Base-by-base conservation (phyloP, 106 monocot genomes). In the Iris macrosiphon region DNA sequence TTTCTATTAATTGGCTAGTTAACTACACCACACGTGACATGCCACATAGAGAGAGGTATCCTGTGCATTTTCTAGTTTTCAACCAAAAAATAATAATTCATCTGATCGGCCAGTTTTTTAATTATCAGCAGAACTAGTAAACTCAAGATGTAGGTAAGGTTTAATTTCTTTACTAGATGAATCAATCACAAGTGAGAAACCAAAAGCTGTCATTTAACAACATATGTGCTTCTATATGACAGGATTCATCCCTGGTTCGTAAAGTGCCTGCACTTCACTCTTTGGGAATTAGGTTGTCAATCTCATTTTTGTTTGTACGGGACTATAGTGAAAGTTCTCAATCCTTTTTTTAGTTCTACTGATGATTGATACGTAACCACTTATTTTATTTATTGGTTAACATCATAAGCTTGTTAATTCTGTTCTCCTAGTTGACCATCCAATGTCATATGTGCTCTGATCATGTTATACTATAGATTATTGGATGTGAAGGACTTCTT, bases 31-130 rank as follows among this genome's bases (percentile, higher is more conserved):
- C n/a, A n/a, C n/a, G n/a, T n/a, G n/a, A n/a, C n/a, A n/a, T 31
- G 17, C 49, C 6, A 50, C 49, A 15, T 50, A 12, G 17, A 32
- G 33, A 33, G 19, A 28, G 32, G 52, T 7, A 12, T 14, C 14
- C 34, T 52, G 52, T 59, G 54, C 59, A 66, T 66, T 28, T 3
- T 28, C 51, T 57, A 59, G 50, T 73, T 47, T 58, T 65, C 61
- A 52, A 65, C 10, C 56, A 59, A 60, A 49, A 32, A 7, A 30
- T 51, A 7, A 30, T 51, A 15, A n/a, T 31, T n/a, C 9, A 16
- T 7, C 51, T 53, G 2, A 8, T 53, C 15, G 19, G 7, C 33
- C 6, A 2, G 8, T 33, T 18, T 33, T 53, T 53, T 19, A 1
- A 8, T 53, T 32, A 32, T 20, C 17, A 33, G 32, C 19, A 24